Conservation (phyloP, 257 asterid genomes). For the Penstemon davidsonii region DNA sequence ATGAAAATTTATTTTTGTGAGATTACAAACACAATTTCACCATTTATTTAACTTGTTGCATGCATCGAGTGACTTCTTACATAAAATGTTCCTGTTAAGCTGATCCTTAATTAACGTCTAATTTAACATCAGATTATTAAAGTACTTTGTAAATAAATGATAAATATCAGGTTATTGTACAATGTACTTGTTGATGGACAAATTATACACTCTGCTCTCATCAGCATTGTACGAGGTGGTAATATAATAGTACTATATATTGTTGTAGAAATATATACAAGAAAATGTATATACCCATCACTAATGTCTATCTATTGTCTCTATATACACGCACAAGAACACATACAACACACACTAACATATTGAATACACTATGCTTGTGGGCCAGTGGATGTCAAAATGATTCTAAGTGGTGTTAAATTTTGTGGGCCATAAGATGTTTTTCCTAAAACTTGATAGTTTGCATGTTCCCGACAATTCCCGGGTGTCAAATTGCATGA, state of each 20-base stretch:
- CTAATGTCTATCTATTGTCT: background rate
- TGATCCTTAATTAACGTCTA: too few species aligned
- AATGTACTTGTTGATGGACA: background rate
- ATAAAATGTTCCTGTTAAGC: too few species aligned
- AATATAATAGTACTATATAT: too few species aligned
- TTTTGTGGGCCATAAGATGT: conserved; percentile 39
- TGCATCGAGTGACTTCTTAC: too few species aligned
- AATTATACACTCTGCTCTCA: background rate
- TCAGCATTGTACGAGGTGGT: background rate
- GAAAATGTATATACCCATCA: background rate
- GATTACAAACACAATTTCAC: too few species aligned
- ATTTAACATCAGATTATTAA: too few species aligned
- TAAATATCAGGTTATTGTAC: too few species aligned
- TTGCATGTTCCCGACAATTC: conserved; percentile 95
- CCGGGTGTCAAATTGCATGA: conserved; percentile 67
- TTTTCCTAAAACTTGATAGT: conserved; percentile 62
- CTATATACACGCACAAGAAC: background rate
- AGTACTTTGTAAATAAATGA: too few species aligned
- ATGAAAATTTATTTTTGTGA: too few species aligned
- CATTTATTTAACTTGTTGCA: too few species aligned
- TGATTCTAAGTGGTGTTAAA: conserved; percentile 35
- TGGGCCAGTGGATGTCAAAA: conserved; percentile 15
- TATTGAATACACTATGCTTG: background rate
- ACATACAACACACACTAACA: background rate
- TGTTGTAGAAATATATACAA: too few species aligned